Percentiles rank a stretch among this genome's conserved stretches.
Conservation (phyloP, 2,329 filamentous ascomycete species). For the Neoscytalidium dimidiatum region DNA sequence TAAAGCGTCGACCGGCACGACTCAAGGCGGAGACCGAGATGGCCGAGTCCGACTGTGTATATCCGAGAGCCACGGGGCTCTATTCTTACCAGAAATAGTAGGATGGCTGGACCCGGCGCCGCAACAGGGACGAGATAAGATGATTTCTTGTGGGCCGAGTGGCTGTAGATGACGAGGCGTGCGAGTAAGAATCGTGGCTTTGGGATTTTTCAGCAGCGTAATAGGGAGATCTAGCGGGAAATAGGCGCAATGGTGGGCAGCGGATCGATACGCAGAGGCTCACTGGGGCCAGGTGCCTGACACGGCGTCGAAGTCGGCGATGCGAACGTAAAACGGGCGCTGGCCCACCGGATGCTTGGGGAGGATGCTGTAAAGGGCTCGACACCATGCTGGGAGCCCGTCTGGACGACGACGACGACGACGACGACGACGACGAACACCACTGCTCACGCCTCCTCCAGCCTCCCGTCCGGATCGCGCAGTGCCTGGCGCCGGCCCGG, state of each 20-base stretch:
- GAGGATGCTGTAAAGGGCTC: background rate
- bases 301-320: background rate
- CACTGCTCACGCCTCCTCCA: background rate
- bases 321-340: background rate
- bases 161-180: conserved; percentile 11
- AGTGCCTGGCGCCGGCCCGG: background rate
- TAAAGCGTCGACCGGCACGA: background rate
- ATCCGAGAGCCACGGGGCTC: background rate
- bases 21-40: background rate
- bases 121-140: background rate
- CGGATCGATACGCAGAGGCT: background rate
- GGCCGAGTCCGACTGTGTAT: background rate
- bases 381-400: background rate
- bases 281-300: background rate
- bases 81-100: background rate
- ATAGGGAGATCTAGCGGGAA: conserved; percentile 4
- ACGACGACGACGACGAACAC: background rate
- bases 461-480: background rate
- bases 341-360: background rate
- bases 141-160: background rate
- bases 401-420: background rate
- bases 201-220: background rate
- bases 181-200: background rate
- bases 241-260: background rate
- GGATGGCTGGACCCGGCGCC: background rate